Conservation (phyloP, 179 eudicot species). For the Spinacia oleracea region DNA sequence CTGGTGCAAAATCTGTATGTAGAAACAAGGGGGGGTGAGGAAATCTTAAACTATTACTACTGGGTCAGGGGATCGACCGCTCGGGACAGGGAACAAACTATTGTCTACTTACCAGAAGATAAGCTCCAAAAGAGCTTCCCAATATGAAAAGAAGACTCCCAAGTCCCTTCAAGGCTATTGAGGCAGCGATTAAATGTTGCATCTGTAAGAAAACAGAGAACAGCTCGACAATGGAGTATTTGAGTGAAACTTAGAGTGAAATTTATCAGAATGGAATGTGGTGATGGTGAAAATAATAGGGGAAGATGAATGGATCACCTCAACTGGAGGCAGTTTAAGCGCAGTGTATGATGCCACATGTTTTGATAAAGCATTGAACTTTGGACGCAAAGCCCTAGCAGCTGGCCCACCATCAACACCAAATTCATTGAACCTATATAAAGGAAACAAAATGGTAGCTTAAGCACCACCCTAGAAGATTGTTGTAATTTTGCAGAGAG, state of each 20-base stretch:
- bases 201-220: slow-evolving; percentile 39
- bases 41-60: not conserved
- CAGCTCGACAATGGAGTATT: not conserved
- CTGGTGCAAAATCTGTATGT: slow-evolving; percentile 69
- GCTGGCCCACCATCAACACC: slow-evolving; percentile 85
- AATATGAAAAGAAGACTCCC: slow-evolving; percentile 76
- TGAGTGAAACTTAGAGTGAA: not conserved
- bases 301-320: slow-evolving; percentile 40
- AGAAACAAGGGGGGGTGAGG: not conserved
- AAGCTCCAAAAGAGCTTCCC: slow-evolving; percentile 81
- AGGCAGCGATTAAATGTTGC: slow-evolving; percentile 56
- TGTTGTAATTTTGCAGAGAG: not conserved
- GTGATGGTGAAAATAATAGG: not conserved
- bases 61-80: not conserved
- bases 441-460: not conserved
- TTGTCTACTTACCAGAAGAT: slow-evolving; percentile 54
- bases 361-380: slow-evolving; percentile 55
- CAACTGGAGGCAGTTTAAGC: slow-evolving; percentile 57
- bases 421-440: slow-evolving; percentile 62
- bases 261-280: not conserved
- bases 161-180: slow-evolving; percentile 64
- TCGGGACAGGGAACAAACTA: no score
- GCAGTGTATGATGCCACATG: slow-evolving; percentile 59
- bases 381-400: slow-evolving; percentile 57
- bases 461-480: not conserved